Conservation (phyloP, 1,284 basidiomycete species). For the Mycosarcoma mackinlayi region DNA sequence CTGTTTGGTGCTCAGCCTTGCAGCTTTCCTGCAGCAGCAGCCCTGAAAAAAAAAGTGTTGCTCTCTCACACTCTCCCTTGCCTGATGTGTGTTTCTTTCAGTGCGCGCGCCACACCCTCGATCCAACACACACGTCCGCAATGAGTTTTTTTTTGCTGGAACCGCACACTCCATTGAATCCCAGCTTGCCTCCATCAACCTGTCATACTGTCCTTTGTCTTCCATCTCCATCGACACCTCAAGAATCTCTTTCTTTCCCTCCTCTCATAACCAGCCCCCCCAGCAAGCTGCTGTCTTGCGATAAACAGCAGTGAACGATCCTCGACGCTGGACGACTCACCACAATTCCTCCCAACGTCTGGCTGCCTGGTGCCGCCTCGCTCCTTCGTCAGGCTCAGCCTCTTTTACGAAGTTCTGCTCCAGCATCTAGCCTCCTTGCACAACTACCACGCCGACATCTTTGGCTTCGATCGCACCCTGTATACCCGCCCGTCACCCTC, state of each 20-base stretch:
- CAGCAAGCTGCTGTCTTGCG: constrained; percentile 4
- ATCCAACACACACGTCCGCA: constrained; percentile 9
- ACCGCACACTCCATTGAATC: neutral
- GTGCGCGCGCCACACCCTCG: constrained; percentile 12
- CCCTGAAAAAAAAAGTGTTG: constrained; percentile 31
- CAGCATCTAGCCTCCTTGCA: constrained; percentile 5
- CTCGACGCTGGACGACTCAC: constrained; percentile 2
- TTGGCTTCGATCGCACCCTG: neutral
- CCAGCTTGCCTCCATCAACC: neutral
- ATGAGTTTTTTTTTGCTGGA: neutral
- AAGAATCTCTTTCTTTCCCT: constrained; percentile 7
- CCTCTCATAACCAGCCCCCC: neutral
- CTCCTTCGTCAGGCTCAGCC: constrained; percentile 12
- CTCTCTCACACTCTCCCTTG: constrained; percentile 11
- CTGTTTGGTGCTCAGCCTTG: constrained; percentile 8
- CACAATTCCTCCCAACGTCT: constrained; percentile 33
- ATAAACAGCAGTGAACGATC: constrained; percentile 17
- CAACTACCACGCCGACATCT: neutral
- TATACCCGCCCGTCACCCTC: constrained; percentile 13
- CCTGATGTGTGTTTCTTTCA: neutral
- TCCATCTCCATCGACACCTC: constrained; percentile 15
- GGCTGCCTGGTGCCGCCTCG: constrained; percentile 46
- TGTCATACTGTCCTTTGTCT: constrained; percentile 2
- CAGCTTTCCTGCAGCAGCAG: constrained; percentile 7
- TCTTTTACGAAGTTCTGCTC: constrained; percentile 1